Conservation (phyloP, 306 rosid species). For the Pachyrhizus erosus region DNA sequence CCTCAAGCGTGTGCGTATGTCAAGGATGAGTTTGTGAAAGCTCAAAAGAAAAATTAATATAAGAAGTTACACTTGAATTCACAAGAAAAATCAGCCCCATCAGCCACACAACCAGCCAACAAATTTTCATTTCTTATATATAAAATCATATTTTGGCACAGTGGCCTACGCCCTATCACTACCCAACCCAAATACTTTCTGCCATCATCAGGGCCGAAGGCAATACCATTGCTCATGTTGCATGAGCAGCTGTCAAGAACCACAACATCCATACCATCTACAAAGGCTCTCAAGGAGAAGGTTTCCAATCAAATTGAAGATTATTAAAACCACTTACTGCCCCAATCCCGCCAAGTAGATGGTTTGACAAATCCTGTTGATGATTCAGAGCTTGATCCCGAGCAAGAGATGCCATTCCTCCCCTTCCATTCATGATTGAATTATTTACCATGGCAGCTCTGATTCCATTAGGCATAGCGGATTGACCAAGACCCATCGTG, state of each 20-base stretch:
- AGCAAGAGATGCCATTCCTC: slow-evolving; percentile 76
- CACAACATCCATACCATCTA: slow-evolving; percentile 43
- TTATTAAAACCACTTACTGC: slow-evolving; percentile 80
- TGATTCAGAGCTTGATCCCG: slow-evolving; percentile 87
- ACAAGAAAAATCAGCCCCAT: slow-evolving; percentile 66
- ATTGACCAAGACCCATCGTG: slow-evolving; percentile 74
- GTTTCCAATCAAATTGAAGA: slow-evolving; percentile 91
- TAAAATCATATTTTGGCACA: slow-evolving; percentile 74
- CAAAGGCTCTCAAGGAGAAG: slow-evolving; percentile 67
- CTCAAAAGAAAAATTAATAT: slow-evolving; percentile 30
- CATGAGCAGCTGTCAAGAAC: slow-evolving; percentile 59
- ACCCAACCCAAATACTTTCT: slow-evolving; percentile 43
- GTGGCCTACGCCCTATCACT: slow-evolving; percentile 65
- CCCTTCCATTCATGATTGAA: slow-evolving; percentile 82
- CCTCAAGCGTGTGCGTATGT: slow-evolving; percentile 25
- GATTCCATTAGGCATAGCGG: slow-evolving; percentile 79
- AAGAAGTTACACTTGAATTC: slow-evolving; percentile 59
- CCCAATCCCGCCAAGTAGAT: slow-evolving; percentile 85
- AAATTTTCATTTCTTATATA: slow-evolving; percentile 72
- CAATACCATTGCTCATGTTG: slow-evolving; percentile 63
- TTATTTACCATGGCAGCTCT: slow-evolving; percentile 81
- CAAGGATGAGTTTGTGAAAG: slow-evolving; percentile 42
- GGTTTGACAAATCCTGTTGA: slow-evolving; percentile 89
- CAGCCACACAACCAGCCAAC: slow-evolving; percentile 78
- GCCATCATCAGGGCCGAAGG: slow-evolving; percentile 52